Percentiles rank a stretch among this genome's conserved stretches.
phyloP scores from a whole-genome alignment of 257 asterid species.

The Jasminum sambac region DNA sequence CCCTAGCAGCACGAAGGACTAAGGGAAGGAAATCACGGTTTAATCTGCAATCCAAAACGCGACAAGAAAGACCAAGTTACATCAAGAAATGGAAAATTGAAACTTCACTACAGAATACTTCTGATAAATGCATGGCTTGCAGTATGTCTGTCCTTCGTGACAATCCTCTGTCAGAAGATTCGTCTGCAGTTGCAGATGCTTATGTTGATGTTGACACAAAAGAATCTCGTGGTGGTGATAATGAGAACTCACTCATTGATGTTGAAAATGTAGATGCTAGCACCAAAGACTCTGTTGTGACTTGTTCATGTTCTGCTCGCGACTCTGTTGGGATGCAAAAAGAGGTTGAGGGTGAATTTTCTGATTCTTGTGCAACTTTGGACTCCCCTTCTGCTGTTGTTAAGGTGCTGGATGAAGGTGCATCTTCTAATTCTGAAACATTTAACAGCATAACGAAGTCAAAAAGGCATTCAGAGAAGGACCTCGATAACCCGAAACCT shows the following conservation, averaged over 20 bases:
- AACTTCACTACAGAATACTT: constrained; percentile 31
- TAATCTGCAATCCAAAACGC: constrained; percentile 67
- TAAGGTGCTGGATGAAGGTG: constrained; percentile 42
- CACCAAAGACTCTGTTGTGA: constrained; percentile 33
- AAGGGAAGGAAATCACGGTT: constrained; percentile 78
- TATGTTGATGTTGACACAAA: constrained; percentile 35
- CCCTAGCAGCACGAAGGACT: constrained; percentile 62
- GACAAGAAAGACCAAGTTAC: constrained; percentile 60
- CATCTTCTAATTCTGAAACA: constrained; percentile 35
- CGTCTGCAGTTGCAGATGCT: constrained; percentile 37
- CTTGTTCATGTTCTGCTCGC: constrained; percentile 48
- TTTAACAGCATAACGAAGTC: constrained; percentile 46
- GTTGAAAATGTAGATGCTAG: constrained; percentile 31
- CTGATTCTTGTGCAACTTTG: constrained; percentile 32
- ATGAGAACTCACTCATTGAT: constrained; percentile 27
- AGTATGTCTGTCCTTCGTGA: constrained; percentile 37
- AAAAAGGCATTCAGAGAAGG: constrained; percentile 83
- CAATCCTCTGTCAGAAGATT: constrained; percentile 33
- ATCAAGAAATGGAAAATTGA: constrained; percentile 68
- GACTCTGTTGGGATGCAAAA: constrained; percentile 33
- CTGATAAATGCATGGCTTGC: constrained; percentile 58
- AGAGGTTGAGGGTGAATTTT: constrained; percentile 36
- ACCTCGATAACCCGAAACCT: constrained; percentile 84
- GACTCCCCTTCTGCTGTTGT: constrained; percentile 44
- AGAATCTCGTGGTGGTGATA: constrained; percentile 38